phyloP scores from a whole-genome alignment of 208 protist species.

The Trichomonas tenax region DNA sequence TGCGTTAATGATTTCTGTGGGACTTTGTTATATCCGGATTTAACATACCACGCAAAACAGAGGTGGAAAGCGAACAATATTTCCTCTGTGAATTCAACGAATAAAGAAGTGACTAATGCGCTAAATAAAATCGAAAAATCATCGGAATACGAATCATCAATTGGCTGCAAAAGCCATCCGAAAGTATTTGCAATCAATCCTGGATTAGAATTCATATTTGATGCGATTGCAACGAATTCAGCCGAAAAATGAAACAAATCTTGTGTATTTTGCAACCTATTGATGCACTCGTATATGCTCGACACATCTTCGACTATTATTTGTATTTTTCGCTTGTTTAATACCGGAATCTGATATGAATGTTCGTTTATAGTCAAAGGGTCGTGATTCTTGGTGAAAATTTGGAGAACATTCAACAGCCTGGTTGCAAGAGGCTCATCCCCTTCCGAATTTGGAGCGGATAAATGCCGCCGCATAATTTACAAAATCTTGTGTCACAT shows the following conservation, averaged over 20 bases:
- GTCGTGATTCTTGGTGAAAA: background rate
- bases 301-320: background rate
- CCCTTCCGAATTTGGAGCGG: background rate
- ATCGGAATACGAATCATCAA: background rate
- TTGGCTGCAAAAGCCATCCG: background rate
- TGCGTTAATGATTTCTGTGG: background rate
- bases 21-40: background rate
- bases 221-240: background rate
- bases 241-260: background rate
- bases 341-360: background rate
- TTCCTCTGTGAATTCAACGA: background rate
- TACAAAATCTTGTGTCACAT: background rate
- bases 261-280: background rate
- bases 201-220: background rate
- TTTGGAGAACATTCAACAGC: background rate
- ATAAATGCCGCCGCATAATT: background rate
- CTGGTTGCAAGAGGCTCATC: background rate
- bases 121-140: background rate
- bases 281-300: background rate
- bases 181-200: background rate
- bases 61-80: background rate
- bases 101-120: background rate
- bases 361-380: background rate
- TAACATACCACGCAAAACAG: background rate
- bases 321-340: background rate